Base-by-base conservation (phyloP, 768 basidiomycete genomes). In the Amanita subjunquillea region DNA sequence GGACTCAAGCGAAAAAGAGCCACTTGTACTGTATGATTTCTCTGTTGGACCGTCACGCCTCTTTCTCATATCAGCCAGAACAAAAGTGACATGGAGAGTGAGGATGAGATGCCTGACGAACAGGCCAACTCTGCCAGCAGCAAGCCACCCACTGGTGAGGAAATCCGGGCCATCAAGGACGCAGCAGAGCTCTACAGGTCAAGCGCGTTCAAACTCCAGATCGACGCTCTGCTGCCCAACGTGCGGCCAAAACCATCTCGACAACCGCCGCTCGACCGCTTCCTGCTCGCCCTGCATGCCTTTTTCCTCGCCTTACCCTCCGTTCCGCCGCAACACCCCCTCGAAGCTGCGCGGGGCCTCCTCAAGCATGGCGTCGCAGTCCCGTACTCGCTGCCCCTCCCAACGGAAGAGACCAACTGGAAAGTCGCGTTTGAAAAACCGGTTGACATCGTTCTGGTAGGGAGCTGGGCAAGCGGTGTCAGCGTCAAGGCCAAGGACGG, bases 391-490 rank as follows among this genome's bases (percentile, higher is more conserved):
- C 60, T 75, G 0, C 91, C 91, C 0, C 69, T 78, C 22, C 90
- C 89, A 0, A 74, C 80, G 0, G 79, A 85, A 62, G 87, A 89
- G 34, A 82, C 83, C 0, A 91, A 93, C 52, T 96, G 92, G 92
- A 91, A 82, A 48, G 83, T 96, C 20, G 75, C 81, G 0, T 96
- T 87, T 60, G 81, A 87, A 57, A 76, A 73, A 41, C 94, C 93
- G 1, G 73, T 69, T 23, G 87, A 91, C 53, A 79, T 95, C 17
- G 72, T 79, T 5, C 67, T 97, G 3, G 82, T 84, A 1, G 93
- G 94, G 10, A 91, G 89, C 58, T 97, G 92, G 91, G 78, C 83
- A 0, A 86, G 88, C 55, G 81, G 83, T 59, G 72, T 85, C 8
- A 73, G 77, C 49, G 85, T 91, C 41, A 90, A 87, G 61, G 76